Conservation (phyloP, 2,329 filamentous ascomycete genomes). For the Epichloe bromicola region DNA sequence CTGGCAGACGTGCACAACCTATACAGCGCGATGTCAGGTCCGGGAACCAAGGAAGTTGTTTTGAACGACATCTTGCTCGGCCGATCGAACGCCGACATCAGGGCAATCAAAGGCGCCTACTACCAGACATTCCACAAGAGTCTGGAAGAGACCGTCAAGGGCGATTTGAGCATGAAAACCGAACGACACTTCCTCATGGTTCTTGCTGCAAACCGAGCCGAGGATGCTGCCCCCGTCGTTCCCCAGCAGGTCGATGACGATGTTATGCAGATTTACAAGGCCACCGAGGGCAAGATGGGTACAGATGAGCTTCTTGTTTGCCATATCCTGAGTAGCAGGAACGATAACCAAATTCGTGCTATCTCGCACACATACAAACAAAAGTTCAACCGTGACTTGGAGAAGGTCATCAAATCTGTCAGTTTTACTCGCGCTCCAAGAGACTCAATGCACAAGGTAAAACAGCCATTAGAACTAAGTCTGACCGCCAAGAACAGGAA, state of each 20-base stretch:
- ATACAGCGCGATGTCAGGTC: slow-evolving; percentile 58
- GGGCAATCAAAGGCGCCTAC: slow-evolving; percentile 74
- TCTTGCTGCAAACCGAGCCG: slow-evolving; percentile 57
- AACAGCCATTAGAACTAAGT: neutral
- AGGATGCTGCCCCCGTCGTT: slow-evolving; percentile 60
- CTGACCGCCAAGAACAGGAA: slow-evolving; percentile 31
- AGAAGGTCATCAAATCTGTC: slow-evolving; percentile 59
- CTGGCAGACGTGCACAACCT: slow-evolving; percentile 61
- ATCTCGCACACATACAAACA: slow-evolving; percentile 63
- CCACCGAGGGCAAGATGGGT: slow-evolving; percentile 59
- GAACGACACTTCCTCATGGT: slow-evolving; percentile 77
- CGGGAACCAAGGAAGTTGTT: slow-evolving; percentile 74
- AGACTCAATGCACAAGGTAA: neutral
- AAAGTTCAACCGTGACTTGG: slow-evolving; percentile 57
- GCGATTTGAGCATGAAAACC: slow-evolving; percentile 76
- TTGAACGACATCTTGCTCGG: slow-evolving; percentile 78
- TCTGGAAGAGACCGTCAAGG: slow-evolving; percentile 60
- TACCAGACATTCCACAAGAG: slow-evolving; percentile 49
- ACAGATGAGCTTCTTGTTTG: slow-evolving; percentile 69
- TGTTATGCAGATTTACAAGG: slow-evolving; percentile 61
- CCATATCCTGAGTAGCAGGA: slow-evolving; percentile 61
- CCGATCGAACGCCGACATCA: slow-evolving; percentile 75
- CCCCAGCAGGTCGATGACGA: slow-evolving; percentile 64
- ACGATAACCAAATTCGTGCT: slow-evolving; percentile 72
- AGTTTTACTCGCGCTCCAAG: slow-evolving; percentile 11